A percentile compares a stretch with the other conserved stretches of the same genome.
phyloP scores from a whole-genome alignment of 495 filamentous ascomycete genomes.

The Sabuloglossum arenarium region DNA sequence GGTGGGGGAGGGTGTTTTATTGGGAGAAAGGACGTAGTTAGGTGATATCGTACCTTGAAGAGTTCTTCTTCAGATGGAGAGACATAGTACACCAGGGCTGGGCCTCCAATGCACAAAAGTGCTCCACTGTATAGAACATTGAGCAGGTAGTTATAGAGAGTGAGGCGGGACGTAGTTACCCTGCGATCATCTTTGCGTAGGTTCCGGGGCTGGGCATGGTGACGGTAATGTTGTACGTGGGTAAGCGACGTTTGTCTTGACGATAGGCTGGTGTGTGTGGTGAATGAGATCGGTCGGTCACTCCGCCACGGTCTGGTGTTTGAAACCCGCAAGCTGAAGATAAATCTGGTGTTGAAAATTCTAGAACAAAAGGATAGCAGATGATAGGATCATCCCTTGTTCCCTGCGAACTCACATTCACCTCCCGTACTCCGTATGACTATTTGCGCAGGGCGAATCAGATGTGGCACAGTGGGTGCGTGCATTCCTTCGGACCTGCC shows the following conservation, averaged over 20 bases:
- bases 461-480: too few species aligned
- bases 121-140: constrained; percentile 33
- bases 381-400: too few species aligned
- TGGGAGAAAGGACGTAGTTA: too few species aligned
- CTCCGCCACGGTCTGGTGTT: too few species aligned
- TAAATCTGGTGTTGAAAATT: too few species aligned
- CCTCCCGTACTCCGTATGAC: background rate
- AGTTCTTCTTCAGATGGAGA: constrained; percentile 81
- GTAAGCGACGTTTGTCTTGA: background rate
- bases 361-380: too few species aligned
- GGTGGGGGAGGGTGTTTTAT: too few species aligned
- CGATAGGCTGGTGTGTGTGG: too few species aligned
- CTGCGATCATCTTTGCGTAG: constrained; percentile 32
- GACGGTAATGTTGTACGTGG: background rate
- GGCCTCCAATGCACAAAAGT: constrained; percentile 57
- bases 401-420: too few species aligned
- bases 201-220: constrained; percentile 29
- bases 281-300: background rate
- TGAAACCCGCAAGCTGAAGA: too few species aligned
- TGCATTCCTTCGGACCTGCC: background rate
- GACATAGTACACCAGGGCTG: constrained; percentile 60
- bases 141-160: constrained; percentile 21
- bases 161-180: constrained; percentile 19
- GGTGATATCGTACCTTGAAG: constrained; percentile 29
- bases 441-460: background rate